A percentile compares a stretch with the other conserved stretches of the same genome.
These are phyloP conservation scores for Entelexis paramagnoliae DNA, from an alignment of 1,139 yeast species.

Conservation along the genomic window DNA sequence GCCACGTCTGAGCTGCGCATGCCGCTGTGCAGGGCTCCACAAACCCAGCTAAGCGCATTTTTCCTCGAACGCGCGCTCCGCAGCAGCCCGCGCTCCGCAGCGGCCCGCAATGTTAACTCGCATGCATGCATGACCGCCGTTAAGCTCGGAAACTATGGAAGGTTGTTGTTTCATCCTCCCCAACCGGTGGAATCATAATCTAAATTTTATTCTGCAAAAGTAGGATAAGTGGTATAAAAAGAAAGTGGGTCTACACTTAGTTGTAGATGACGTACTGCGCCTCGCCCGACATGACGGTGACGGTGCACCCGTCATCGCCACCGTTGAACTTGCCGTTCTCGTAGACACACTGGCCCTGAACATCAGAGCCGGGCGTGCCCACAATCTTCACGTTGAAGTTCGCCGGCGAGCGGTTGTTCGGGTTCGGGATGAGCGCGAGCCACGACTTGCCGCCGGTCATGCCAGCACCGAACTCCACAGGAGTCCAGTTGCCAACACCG, in stretches of 20 bases:
- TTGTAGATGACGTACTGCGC: slow-evolving; percentile 62
- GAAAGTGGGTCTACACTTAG: slow-evolving; percentile 12
- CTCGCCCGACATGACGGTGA: slow-evolving; percentile 69
- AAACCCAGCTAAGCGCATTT: too few relatives aligned
- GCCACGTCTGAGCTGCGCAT: too few relatives aligned
- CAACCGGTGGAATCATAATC: background rate
- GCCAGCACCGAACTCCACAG: slow-evolving; percentile 91
- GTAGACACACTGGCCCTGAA: slow-evolving; percentile 71
- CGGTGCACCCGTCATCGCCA: slow-evolving; percentile 82
- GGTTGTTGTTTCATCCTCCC: too few relatives aligned
- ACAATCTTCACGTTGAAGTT: slow-evolving; percentile 82
- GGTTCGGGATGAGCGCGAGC: slow-evolving; percentile 89
- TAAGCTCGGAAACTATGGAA: background rate
- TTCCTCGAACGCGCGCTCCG: too few relatives aligned
- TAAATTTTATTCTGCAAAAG: background rate
- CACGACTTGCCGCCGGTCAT: slow-evolving; percentile 66
- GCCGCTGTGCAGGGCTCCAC: too few relatives aligned
- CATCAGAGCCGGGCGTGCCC: slow-evolving; percentile 51
- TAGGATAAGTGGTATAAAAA: slow-evolving; percentile 1
- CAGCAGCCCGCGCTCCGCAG: too few relatives aligned
- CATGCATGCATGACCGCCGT: background rate
- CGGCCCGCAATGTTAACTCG: too few relatives aligned
- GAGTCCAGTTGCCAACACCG: slow-evolving; percentile 96
- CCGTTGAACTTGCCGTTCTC: slow-evolving; percentile 69
- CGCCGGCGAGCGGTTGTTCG: slow-evolving; percentile 67